Conservation (phyloP, 2,329 filamentous ascomycete genomes). For the Amesomyces nigricolor region DNA sequence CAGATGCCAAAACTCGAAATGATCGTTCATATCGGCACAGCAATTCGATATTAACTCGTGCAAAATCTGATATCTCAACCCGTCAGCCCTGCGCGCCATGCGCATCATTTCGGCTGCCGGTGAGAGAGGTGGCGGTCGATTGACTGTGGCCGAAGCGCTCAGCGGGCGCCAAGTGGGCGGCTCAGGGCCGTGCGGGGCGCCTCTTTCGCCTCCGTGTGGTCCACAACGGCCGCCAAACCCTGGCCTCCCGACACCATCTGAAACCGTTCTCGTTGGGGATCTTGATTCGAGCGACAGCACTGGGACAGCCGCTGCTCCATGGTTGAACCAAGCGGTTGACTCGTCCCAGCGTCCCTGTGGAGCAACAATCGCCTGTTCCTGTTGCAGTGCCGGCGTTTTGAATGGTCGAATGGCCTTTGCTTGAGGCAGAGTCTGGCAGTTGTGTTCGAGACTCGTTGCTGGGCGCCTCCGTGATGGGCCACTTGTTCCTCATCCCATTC, state of each 20-base stretch:
- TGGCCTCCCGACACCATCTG: conserved; percentile 28
- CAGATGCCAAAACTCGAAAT: too few relatives aligned
- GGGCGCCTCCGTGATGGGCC: not conserved
- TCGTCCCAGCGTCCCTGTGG: conserved; percentile 11
- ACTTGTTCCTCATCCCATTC: conserved; percentile 1
- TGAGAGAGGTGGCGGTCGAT: not conserved
- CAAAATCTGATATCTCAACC: not conserved
- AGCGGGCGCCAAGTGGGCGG: not conserved
- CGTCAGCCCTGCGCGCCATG: not conserved
- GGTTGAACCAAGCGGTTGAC: conserved; percentile 19
- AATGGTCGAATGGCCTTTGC: not conserved
- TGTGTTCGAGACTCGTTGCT: not conserved
- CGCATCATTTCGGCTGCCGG: not conserved
- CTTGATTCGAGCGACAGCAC: conserved; percentile 21
- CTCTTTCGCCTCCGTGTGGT: not conserved
- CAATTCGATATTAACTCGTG: too few relatives aligned
- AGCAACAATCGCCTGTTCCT: conserved; percentile 13
- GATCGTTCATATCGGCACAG: too few relatives aligned
- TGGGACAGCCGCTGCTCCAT: conserved; percentile 10
- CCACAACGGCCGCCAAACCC: conserved; percentile 16
- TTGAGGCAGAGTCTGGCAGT: not conserved
- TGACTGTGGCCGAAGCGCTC: not conserved
- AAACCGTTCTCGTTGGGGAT: conserved; percentile 29
- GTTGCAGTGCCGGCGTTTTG: conserved; percentile 1
- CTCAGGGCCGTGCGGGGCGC: conserved; percentile 15